phyloP scores from a whole-genome alignment of 108 stramenopile species.

The Skeletonema potamos region DNA sequence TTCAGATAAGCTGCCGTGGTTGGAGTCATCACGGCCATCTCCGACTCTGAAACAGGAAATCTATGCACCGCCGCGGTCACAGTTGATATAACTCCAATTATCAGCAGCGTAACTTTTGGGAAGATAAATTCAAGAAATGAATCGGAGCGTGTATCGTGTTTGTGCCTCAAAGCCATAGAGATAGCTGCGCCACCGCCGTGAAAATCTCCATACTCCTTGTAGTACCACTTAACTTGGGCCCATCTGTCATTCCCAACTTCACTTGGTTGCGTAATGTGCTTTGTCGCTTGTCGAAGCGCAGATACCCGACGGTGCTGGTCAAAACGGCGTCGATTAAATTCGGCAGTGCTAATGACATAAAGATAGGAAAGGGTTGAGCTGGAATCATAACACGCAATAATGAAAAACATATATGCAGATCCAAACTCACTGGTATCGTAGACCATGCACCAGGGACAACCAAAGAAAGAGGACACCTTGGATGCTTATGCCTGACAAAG shows the following conservation, averaged over 20 bases:
- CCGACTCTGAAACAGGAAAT: conserved; percentile 48
- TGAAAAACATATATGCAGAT: not conserved
- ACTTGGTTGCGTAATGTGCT: conserved; percentile 47
- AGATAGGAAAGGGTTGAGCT: not conserved
- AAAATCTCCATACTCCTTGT: conserved; percentile 70
- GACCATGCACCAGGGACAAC: conserved; percentile 72
- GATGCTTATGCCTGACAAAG: conserved; percentile 65
- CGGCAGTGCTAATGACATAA: conserved; percentile 51
- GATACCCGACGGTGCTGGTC: conserved; percentile 67
- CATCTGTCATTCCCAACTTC: conserved; percentile 35
- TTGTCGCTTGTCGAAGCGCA: conserved; percentile 58
- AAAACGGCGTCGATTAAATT: conserved; percentile 49
- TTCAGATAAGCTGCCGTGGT: conserved; percentile 23
- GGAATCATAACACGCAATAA: not conserved
- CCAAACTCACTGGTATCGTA: conserved; percentile 67
- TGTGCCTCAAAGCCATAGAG: conserved; percentile 49
- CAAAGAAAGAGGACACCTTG: conserved; percentile 73
- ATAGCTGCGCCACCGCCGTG: conserved; percentile 55
- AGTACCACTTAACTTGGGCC: conserved; percentile 49
- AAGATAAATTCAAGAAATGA: conserved; percentile 71
- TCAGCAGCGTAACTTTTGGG: conserved; percentile 59
- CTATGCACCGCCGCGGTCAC: conserved; percentile 47
- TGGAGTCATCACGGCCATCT: conserved; percentile 20
- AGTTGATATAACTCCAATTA: conserved; percentile 51
- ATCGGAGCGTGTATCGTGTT: conserved; percentile 68